phyloP scores from a whole-genome alignment of 805 yeast genomes.

The Candida tallmaniae region DNA sequence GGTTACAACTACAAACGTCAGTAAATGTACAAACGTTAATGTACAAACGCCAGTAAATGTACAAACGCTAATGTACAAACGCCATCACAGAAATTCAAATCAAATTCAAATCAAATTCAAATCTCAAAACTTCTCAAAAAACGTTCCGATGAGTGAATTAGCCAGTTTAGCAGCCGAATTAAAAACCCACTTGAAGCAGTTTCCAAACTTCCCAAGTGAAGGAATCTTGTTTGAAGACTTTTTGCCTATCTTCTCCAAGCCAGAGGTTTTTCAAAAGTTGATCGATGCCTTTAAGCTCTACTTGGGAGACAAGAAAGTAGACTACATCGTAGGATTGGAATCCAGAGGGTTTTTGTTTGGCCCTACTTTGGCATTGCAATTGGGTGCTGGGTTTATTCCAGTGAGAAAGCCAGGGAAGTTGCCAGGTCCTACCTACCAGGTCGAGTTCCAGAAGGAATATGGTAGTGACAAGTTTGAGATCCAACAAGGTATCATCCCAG shows the following conservation, averaged over 20 bases:
- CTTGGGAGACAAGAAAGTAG: conserved; percentile 63
- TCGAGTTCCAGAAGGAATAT: conserved; percentile 83
- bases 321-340: conserved; percentile 90
- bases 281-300: conserved; percentile 77
- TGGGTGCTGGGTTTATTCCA: conserved; percentile 90
- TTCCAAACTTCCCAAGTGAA: conserved; percentile 90
- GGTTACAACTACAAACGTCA: too few species aligned
- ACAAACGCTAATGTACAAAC: too few species aligned
- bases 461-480: conserved; percentile 88
- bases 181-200: conserved; percentile 48
- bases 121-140: too few species aligned
- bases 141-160: conserved; percentile 16
- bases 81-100: too few species aligned
- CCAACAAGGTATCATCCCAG: conserved; percentile 76
- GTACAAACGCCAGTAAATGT: too few species aligned
- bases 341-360: conserved; percentile 97
- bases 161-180: conserved; percentile 33
- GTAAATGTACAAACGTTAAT: too few species aligned
- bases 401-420: conserved; percentile 93
- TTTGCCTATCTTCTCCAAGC: conserved; percentile 82
- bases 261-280: conserved; percentile 74
- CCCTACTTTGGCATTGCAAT: conserved; percentile 86
- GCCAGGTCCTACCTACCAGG: conserved; percentile 77
- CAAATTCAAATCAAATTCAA: too few species aligned
- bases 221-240: conserved; percentile 96